These are phyloP conservation scores for Naganishia onofrii DNA, from an alignment of 768 basidiomycete genomes.

Conservation along the genomic window DNA sequence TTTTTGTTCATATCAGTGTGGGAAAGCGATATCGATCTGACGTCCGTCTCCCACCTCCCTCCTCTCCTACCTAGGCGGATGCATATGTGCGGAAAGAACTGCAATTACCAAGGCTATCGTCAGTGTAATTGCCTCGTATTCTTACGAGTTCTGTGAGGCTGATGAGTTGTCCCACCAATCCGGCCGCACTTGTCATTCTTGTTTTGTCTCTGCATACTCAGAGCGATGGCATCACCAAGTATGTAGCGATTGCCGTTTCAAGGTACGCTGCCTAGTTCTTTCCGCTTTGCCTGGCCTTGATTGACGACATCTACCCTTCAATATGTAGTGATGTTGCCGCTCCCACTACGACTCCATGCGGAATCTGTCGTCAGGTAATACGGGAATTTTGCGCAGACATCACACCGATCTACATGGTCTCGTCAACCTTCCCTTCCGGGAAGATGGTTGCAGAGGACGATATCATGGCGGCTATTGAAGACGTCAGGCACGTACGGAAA, in stretches of 20 bases:
- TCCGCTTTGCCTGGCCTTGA: background rate
- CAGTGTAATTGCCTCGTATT: slow-evolving; percentile 48
- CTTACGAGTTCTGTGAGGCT: background rate
- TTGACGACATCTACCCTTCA: slow-evolving; percentile 1
- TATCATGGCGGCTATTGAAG: slow-evolving; percentile 61
- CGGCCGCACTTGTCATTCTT: background rate
- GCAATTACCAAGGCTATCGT: slow-evolving; percentile 93
- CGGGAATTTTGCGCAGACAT: slow-evolving; percentile 47
- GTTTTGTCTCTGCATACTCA: slow-evolving; percentile 48
- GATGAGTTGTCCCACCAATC: background rate
- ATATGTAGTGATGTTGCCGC: slow-evolving; percentile 64
- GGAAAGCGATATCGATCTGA: no score
- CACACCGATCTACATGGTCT: slow-evolving; percentile 56
- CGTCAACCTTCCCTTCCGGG: slow-evolving; percentile 37
- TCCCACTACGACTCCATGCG: slow-evolving; percentile 74
- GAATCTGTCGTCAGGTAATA: slow-evolving; percentile 81
- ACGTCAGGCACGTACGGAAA: slow-evolving; percentile 55
- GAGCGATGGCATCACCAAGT: slow-evolving; percentile 74
- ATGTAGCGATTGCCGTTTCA: slow-evolving; percentile 74
- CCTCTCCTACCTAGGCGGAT: slow-evolving; percentile 61
- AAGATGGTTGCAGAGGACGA: slow-evolving; percentile 46
- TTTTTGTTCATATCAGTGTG: no score
- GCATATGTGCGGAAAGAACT: slow-evolving; percentile 92
- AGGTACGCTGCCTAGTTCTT: slow-evolving; percentile 58
- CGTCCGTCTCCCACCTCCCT: no score